Percentiles rank a stretch among this genome's conserved stretches.
These are phyloP conservation scores for Colletotrichum noveboracense DNA, from an alignment of 2,329 filamentous ascomycete genomes.

Conservation along the genomic window DNA sequence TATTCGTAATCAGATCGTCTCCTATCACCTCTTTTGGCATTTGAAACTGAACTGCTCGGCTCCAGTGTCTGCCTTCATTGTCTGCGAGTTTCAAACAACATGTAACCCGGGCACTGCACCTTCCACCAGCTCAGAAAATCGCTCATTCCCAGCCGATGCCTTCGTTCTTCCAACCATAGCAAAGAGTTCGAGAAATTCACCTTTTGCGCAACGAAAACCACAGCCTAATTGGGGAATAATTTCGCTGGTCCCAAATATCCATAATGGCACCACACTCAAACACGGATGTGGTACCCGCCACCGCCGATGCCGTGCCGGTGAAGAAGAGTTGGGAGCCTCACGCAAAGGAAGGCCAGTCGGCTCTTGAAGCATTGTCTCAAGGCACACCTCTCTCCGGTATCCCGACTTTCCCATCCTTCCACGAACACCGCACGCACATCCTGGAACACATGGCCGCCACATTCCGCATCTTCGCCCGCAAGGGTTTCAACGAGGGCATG, in stretches of 20 bases:
- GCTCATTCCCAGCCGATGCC: neutral
- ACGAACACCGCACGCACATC: conserved; percentile 53
- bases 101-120: neutral
- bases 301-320: accelerated
- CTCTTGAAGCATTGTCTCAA: neutral
- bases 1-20: neutral
- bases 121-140: neutral
- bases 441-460: conserved; percentile 67
- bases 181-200: neutral
- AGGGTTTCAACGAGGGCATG: conserved; percentile 64
- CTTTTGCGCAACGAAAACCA: neutral
- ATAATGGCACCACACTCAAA: neutral
- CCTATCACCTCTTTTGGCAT: neutral
- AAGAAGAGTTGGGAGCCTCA: neutral
- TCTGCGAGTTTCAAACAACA: neutral
- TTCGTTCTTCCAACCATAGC: neutral
- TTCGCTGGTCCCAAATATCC: neutral
- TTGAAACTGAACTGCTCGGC: neutral
- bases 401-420: conserved; percentile 6
- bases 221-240: neutral
- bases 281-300: neutral
- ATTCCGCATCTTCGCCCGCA: conserved; percentile 62
- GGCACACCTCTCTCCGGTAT: neutral
- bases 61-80: neutral
- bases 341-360: neutral